Evolutionary conservation across 2,329 filamentous ascomycete genomes (phyloP).

Genomic region (Pseudogymnoascus sp.): DNA sequence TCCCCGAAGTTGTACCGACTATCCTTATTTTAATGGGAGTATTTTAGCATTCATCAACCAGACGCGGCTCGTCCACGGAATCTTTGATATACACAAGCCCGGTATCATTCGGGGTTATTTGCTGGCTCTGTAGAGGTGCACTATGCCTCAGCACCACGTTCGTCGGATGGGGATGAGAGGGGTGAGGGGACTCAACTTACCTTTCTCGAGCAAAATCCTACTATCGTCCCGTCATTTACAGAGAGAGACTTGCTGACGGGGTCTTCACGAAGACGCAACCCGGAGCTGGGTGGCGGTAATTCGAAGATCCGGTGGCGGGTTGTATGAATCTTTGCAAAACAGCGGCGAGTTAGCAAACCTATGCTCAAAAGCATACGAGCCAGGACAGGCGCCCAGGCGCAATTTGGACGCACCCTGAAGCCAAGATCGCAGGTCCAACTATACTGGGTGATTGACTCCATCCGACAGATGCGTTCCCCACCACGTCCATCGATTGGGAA

Average conservation of each 20-base stretch:
- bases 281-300: background rate
- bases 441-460: background rate
- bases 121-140: background rate
- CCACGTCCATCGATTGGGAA: background rate
- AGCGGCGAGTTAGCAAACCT: background rate
- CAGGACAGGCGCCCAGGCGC: background rate
- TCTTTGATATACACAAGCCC: background rate
- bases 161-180: background rate
- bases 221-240: background rate
- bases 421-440: background rate
- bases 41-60: background rate
- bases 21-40: background rate
- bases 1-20: background rate
- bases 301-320: background rate
- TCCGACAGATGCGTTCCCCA: background rate
- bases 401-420: background rate
- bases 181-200: background rate
- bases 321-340: background rate
- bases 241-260: background rate
- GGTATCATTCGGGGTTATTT: background rate
- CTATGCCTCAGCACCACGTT: background rate
- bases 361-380: background rate
- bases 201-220: background rate
- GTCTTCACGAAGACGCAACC: background rate
- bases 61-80: background rate